Evolutionary conservation across 306 rosid species (phyloP).

Genomic region (Dicorynia guianensis): DNA sequence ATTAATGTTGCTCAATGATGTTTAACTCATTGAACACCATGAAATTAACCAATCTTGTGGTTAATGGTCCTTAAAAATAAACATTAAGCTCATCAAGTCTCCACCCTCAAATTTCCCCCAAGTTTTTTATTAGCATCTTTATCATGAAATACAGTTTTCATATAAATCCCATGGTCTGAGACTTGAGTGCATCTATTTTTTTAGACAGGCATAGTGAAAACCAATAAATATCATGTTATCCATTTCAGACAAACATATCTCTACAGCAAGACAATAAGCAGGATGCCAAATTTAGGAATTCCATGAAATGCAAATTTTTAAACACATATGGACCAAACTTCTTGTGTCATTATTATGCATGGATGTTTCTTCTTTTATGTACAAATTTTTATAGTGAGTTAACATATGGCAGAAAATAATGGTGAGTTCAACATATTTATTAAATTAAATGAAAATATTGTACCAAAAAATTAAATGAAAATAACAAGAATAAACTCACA

Average conservation of each 20-base stretch:
- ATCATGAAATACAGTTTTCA: too few relatives aligned
- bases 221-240: not conserved
- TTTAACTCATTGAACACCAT: too few relatives aligned
- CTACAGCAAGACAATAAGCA: not conserved
- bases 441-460: not conserved
- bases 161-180: too few relatives aligned
- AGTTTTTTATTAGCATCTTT: too few relatives aligned
- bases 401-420: not conserved
- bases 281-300: constrained; percentile 7
- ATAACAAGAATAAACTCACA: not conserved
- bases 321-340: constrained; percentile 19
- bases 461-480: not conserved
- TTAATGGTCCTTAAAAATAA: too few relatives aligned
- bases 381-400: constrained; percentile 23
- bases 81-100: too few relatives aligned
- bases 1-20: too few relatives aligned
- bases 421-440: not conserved
- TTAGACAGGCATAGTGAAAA: constrained; percentile 19
- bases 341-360: constrained; percentile 3
- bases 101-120: too few relatives aligned
- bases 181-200: constrained; percentile 11
- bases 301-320: constrained; percentile 10
- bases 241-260: not conserved
- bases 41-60: too few relatives aligned
- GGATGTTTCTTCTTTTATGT: not conserved